phyloP scores from a whole-genome alignment of 2,329 filamentous ascomycete genomes.

The Trichophaea hybrida region DNA sequence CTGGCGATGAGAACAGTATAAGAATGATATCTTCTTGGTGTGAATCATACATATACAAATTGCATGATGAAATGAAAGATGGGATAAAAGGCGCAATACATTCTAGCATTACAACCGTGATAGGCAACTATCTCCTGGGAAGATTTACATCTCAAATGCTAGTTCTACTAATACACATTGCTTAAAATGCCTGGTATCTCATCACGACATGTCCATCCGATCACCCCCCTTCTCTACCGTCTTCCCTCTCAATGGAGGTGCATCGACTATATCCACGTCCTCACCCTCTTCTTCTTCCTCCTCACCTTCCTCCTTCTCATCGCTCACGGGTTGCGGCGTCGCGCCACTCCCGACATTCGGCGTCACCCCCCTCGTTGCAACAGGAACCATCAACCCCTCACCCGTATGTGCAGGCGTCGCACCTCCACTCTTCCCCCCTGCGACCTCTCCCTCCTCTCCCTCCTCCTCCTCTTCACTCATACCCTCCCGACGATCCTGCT shows the following conservation, averaged over 20 bases:
- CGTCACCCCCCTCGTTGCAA: not conserved
- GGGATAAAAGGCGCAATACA: not conserved
- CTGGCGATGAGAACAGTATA: no score
- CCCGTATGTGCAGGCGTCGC: slow-evolving; percentile 10
- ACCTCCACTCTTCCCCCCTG: not conserved
- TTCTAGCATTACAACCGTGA: no score
- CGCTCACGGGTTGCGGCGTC: slow-evolving; percentile 12
- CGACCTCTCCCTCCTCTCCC: not conserved
- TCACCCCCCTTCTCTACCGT: slow-evolving; percentile 5
- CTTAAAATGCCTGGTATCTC: not conserved
- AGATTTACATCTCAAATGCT: no score
- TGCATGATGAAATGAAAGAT: not conserved
- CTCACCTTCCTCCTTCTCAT: slow-evolving; percentile 15
- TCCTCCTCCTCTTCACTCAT: slow-evolving; percentile 23
- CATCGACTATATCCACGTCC: slow-evolving; percentile 11
- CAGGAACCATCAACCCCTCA: slow-evolving; percentile 7
- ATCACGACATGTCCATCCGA: slow-evolving; percentile 3
- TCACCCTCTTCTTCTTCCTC: slow-evolving; percentile 9
- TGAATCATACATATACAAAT: no score
- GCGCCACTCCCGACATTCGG: not conserved
- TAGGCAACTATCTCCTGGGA: no score
- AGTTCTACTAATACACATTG: no score
- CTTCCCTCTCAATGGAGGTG: not conserved
- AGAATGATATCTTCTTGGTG: no score
- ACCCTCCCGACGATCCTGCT: slow-evolving; percentile 24